phyloP scores from a whole-genome alignment of 2,329 filamentous ascomycete species.

The Fusarium paranaense region DNA sequence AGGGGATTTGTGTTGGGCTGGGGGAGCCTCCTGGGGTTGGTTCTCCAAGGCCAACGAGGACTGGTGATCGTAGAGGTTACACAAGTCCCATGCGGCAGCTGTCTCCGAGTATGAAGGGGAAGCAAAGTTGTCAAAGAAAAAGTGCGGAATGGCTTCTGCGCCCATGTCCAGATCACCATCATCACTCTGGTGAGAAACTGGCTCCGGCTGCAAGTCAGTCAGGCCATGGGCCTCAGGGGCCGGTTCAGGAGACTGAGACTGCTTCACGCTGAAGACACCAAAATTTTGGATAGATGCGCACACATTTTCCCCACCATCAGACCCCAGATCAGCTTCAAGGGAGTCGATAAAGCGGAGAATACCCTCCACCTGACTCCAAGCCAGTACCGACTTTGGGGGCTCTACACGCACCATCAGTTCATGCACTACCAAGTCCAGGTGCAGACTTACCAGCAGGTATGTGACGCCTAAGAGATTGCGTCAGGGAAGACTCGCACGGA shows the following conservation, averaged over 20 bases:
- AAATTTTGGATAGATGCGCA: constrained; percentile 20
- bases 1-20: neutral
- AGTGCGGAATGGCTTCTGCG: neutral
- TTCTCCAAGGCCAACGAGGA: neutral
- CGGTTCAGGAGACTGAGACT: neutral
- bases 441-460: constrained; percentile 20
- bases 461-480: constrained; percentile 2
- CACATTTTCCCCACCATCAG: neutral
- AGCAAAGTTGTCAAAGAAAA: constrained; percentile 1
- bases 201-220: neutral
- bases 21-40: neutral
- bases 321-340: neutral
- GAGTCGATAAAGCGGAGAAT: constrained; percentile 25
- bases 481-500: neutral
- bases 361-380: constrained; percentile 21
- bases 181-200: neutral
- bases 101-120: constrained; percentile 21
- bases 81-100: constrained; percentile 22
- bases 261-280: constrained; percentile 16
- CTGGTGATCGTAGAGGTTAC: constrained; percentile 9
- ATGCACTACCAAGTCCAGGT: neutral
- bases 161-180: neutral
- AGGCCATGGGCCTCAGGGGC: neutral
- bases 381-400: constrained; percentile 11
- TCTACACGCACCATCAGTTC: constrained; percentile 1